Percentiles rank a stretch among this genome's conserved stretches.
phyloP scores from a whole-genome alignment of 2,329 filamentous ascomycete genomes.

The Aspergillus pseudotamarii region DNA sequence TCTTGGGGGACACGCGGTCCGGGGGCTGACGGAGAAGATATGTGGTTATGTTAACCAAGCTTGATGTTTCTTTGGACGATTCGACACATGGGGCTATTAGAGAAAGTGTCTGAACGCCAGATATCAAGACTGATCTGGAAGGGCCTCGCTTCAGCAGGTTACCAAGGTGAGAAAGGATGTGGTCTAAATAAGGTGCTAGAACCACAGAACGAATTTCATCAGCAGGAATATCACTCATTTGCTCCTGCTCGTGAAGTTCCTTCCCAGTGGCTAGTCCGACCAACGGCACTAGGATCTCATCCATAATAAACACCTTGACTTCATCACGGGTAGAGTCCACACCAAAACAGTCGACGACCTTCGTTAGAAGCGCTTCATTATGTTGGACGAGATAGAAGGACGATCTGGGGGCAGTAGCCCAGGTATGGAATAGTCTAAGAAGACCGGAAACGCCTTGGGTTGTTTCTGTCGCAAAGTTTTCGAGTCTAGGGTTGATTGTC shows the following conservation, averaged over 20 bases:
- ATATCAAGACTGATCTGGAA: conserved; percentile 75
- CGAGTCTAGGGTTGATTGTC: conserved; percentile 74
- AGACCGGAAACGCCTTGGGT: conserved; percentile 85
- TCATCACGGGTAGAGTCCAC: conserved; percentile 78
- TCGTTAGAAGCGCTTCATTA: conserved; percentile 62
- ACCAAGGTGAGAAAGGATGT: conserved; percentile 61
- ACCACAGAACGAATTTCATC: conserved; percentile 40
- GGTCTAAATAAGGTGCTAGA: conserved; percentile 62
- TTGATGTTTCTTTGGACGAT: conserved; percentile 65
- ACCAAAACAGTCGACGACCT: conserved; percentile 72
- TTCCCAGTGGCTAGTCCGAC: conserved; percentile 61
- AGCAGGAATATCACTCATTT: conserved; percentile 43
- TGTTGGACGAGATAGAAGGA: conserved; percentile 70
- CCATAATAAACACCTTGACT: conserved; percentile 80
- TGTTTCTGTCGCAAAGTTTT: conserved; percentile 79
- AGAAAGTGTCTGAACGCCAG: conserved; percentile 78
- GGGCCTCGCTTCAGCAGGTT: conserved; percentile 59
- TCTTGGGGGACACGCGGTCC: conserved; percentile 76
- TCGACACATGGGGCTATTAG: conserved; percentile 71
- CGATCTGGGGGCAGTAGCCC: conserved; percentile 69
- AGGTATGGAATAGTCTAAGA: conserved; percentile 77
- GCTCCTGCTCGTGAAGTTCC: conserved; percentile 55
- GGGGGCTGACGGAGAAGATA: conserved; percentile 85
- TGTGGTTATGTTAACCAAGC: conserved; percentile 76
- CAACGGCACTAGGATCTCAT: conserved; percentile 70